These are phyloP conservation scores for Zostera marina DNA, from an alignment of 116 monocot species.

Conservation along the genomic window DNA sequence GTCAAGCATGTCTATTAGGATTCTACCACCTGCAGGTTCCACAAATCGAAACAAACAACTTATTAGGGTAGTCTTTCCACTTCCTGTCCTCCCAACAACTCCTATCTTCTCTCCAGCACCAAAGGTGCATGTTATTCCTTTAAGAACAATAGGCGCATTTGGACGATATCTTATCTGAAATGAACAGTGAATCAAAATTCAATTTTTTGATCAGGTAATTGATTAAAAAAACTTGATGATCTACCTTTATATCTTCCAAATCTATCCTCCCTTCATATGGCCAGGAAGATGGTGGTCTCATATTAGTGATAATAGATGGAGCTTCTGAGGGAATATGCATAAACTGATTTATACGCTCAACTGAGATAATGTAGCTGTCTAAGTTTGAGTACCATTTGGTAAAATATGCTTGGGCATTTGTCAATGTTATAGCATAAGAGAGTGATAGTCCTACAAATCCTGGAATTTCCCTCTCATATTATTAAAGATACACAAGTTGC, in stretches of 20 bases:
- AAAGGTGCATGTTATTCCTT: slow-evolving; percentile 25
- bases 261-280: slow-evolving; percentile 55
- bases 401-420: slow-evolving; percentile 35
- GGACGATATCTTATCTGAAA: slow-evolving; percentile 36
- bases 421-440: slow-evolving; percentile 50
- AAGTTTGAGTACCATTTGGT: slow-evolving; percentile 58
- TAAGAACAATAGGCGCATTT: slow-evolving; percentile 25
- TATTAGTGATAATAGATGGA: slow-evolving; percentile 31
- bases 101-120: slow-evolving; percentile 27
- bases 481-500: neutral
- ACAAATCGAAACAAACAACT: slow-evolving; percentile 35
- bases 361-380: slow-evolving; percentile 69
- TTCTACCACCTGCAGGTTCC: slow-evolving; percentile 30
- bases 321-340: slow-evolving; percentile 59
- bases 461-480: slow-evolving; percentile 9
- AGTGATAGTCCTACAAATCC: slow-evolving; percentile 65
- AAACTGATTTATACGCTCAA: slow-evolving; percentile 67
- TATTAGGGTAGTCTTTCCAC: slow-evolving; percentile 45
- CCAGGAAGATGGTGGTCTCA: slow-evolving; percentile 54
- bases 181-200: slow-evolving; percentile 39
- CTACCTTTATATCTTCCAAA: slow-evolving; percentile 44
- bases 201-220: no score
- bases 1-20: slow-evolving; percentile 29
- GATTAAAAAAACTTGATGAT: neutral
- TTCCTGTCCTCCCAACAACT: slow-evolving; percentile 42